Evolutionary conservation across 2,329 filamentous ascomycete species (phyloP), one percentile per base, ranked within the genome.

Genomic region (Neobulgaria alba): DNA sequence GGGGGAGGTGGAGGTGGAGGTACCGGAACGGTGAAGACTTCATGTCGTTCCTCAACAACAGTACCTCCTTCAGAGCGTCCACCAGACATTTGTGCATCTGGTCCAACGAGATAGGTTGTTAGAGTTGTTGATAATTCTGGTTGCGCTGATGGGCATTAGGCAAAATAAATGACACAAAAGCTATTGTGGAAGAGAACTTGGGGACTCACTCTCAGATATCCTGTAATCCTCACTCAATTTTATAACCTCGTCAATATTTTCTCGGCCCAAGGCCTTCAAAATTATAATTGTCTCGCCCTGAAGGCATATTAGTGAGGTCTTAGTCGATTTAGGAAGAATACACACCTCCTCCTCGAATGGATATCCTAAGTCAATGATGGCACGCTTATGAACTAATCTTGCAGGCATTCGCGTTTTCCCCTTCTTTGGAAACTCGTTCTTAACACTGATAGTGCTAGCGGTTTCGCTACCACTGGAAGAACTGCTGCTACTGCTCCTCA

Each of bases 211-310:
- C 57, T 74, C 55, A 19, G 33, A 36, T 20, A 29, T 73, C 57
- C 73, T 79, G 63, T 86, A 88, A 21, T 82, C 78, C 55, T 88
- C 84, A 61, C 86, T 93, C 36, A 88, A 69, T 55, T 78, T 82
- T 54, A 95, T 83, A 33, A 95, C 72, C 55, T 93, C 84, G 53
- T 95, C 88, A 48, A 95, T 95, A 54, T 95, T 87, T 14, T 90
- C 79, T 54, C 93, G 89, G 12, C 86, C 85, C 4, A 96, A 72
- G 8, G 90, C 89, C 57, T 85, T 82, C 52, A 84, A 78, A 23
- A 96, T 79, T 38, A 95, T 75, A 53, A 92, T 78, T 16, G 82
- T 83, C 51, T 83, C 81, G 29, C 83, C 86, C 85, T 92, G 20
- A 14, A 50, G 5, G 32, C 5, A 5, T 38, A 49, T 73, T 45